phyloP scores from a whole-genome alignment of 208 protist species.

The Angomonas desouzai region DNA sequence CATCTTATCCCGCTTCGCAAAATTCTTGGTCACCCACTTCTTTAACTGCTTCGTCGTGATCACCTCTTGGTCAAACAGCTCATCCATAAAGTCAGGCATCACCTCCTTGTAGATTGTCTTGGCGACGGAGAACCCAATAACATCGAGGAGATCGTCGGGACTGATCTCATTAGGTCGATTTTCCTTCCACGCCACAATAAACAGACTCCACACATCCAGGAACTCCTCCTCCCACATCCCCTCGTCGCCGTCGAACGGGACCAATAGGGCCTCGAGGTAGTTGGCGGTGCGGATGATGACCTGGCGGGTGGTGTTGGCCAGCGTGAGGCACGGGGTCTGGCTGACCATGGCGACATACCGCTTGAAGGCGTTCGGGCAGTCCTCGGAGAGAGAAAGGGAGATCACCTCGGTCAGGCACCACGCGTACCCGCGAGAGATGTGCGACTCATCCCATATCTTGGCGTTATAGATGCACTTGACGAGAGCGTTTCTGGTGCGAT shows the following conservation, averaged over 20 bases:
- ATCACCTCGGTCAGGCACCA: slow-evolving; percentile 77
- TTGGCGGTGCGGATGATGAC: slow-evolving; percentile 79
- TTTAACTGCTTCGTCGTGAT: slow-evolving; percentile 26
- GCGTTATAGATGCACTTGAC: slow-evolving; percentile 10
- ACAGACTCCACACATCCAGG: slow-evolving; percentile 56
- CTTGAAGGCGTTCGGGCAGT: slow-evolving; percentile 60
- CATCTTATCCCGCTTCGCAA: slow-evolving; percentile 14
- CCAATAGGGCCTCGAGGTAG: slow-evolving; percentile 74
- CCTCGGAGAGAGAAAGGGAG: slow-evolving; percentile 45
- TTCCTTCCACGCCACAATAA: slow-evolving; percentile 39
- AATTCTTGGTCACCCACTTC: slow-evolving; percentile 32
- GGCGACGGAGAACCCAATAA: slow-evolving; percentile 41
- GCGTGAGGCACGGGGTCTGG: slow-evolving; percentile 37
- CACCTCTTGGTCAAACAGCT: slow-evolving; percentile 34
- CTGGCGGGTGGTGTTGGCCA: slow-evolving; percentile 49
- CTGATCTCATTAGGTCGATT: slow-evolving; percentile 14
- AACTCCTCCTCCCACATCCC: slow-evolving; percentile 79
- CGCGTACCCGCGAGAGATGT: slow-evolving; percentile 65
- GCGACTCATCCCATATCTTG: slow-evolving; percentile 41
- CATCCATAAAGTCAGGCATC: slow-evolving; percentile 65
- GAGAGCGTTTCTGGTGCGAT: slow-evolving; percentile 34
- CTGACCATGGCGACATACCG: slow-evolving; percentile 55
- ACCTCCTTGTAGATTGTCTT: slow-evolving; percentile 70
- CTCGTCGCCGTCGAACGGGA: slow-evolving; percentile 32
- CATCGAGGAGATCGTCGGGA: slow-evolving; percentile 41